phyloP scores from a whole-genome alignment of 2,329 filamentous ascomycete species.

The Exserohilum rostratum region DNA sequence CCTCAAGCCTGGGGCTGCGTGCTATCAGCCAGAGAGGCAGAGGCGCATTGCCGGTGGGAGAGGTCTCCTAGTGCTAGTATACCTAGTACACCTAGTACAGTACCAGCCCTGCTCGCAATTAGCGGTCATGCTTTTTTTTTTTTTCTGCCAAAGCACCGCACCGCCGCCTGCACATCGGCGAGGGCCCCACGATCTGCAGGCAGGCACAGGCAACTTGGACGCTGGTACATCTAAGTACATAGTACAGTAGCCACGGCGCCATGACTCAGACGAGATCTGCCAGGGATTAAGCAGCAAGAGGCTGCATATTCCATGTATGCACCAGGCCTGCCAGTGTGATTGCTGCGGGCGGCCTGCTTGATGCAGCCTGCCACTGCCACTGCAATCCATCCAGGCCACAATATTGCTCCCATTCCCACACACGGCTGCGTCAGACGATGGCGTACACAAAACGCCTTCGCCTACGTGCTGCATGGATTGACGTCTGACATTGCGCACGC shows the following conservation, averaged over 20 bases:
- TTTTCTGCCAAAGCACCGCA: no score
- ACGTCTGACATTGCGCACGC: constrained; percentile 7
- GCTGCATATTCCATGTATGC: constrained; percentile 14
- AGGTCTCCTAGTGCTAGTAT: no score
- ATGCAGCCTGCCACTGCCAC: constrained; percentile 8
- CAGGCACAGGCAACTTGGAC: constrained; percentile 26
- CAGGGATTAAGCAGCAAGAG: constrained; percentile 21
- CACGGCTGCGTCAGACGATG: constrained; percentile 14
- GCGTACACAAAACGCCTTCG: constrained; percentile 9
- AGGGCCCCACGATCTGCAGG: constrained; percentile 15
- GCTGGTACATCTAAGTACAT: no score
- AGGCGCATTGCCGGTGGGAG: no score
- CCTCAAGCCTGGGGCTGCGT: no score
- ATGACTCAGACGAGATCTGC: constrained; percentile 27
- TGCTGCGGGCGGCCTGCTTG: constrained; percentile 21
- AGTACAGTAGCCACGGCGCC: constrained; percentile 2
- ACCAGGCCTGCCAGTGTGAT: constrained; percentile 27
- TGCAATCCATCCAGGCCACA: no score
- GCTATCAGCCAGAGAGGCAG: no score
- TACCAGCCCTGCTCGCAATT: no score
- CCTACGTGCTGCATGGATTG: constrained; percentile 6
- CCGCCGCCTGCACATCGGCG: not conserved
- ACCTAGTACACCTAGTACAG: no score
- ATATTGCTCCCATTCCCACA: no score
- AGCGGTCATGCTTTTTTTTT: no score